Conservation (phyloP, 1,139 yeast species). For the Yamadazyma buinensis region DNA sequence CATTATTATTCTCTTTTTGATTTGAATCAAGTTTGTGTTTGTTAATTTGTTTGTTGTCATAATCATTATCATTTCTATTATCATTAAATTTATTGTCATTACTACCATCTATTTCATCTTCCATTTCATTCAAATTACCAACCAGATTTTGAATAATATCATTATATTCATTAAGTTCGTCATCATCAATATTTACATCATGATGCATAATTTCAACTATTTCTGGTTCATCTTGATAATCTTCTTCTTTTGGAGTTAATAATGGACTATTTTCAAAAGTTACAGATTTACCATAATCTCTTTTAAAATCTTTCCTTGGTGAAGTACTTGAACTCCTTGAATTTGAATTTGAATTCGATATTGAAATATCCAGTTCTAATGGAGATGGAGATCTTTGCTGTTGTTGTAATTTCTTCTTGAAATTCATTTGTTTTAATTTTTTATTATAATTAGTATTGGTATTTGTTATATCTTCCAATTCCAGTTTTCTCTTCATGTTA, state of each 20-base stretch:
- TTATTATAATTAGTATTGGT: slow-evolving; percentile 19
- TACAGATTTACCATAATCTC: slow-evolving; percentile 11
- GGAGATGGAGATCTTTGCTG: slow-evolving; percentile 31
- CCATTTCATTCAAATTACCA: not conserved
- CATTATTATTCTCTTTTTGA: not conserved
- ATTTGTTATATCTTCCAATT: slow-evolving; percentile 35
- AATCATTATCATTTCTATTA: slow-evolving; percentile 1
- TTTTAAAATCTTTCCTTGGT: slow-evolving; percentile 1
- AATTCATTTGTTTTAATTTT: slow-evolving; percentile 10
- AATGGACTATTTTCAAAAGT: slow-evolving; percentile 27
- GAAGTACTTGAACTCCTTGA: slow-evolving; percentile 1
- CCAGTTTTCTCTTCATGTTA: slow-evolving; percentile 29
- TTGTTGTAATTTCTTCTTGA: slow-evolving; percentile 15
- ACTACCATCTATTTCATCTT: slow-evolving; percentile 1
- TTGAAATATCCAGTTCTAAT: slow-evolving; percentile 3
- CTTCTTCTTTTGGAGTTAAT: slow-evolving; percentile 44
- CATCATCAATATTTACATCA: slow-evolving; percentile 1
- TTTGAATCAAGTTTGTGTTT: not conserved
- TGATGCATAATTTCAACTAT: slow-evolving; percentile 7
- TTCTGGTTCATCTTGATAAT: slow-evolving; percentile 21
- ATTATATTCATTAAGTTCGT: slow-evolving; percentile 3
- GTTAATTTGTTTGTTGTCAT: slow-evolving; percentile 3
- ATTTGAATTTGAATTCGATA: not conserved
- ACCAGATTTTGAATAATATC: not conserved
- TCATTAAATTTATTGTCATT: not conserved